Percentiles rank a stretch among this genome's conserved stretches.
phyloP scores from a whole-genome alignment of 2,329 filamentous ascomycete genomes.

The Scorias spongiosa region DNA sequence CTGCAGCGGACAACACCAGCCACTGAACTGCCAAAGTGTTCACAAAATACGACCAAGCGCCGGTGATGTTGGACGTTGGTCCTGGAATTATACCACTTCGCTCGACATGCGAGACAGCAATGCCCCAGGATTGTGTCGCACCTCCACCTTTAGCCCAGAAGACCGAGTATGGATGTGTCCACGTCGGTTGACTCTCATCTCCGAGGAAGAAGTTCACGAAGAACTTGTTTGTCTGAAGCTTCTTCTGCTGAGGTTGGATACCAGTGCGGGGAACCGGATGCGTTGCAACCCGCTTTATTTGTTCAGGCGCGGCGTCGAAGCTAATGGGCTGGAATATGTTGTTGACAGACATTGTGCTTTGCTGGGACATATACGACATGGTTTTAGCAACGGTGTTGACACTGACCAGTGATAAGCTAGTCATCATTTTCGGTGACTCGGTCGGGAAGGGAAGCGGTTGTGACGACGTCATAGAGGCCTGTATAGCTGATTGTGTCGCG shows the following conservation, averaged over 20 bases:
- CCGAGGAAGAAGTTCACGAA: slow-evolving; percentile 63
- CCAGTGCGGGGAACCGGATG: slow-evolving; percentile 27
- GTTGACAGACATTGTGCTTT: slow-evolving; percentile 5
- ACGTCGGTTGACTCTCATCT: slow-evolving; percentile 52
- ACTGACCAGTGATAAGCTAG: slow-evolving; percentile 16
- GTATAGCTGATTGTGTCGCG: not conserved
- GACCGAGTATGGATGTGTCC: slow-evolving; percentile 47
- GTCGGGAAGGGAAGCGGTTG: slow-evolving; percentile 18
- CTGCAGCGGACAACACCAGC: slow-evolving; percentile 61
- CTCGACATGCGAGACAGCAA: slow-evolving; percentile 63
- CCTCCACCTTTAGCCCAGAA: slow-evolving; percentile 33
- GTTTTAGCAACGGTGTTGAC: slow-evolving; percentile 6
- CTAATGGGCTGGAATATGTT: slow-evolving; percentile 29
- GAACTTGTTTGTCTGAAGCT: slow-evolving; percentile 58
- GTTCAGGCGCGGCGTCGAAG: slow-evolving; percentile 24
- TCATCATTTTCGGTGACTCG: slow-evolving; percentile 3
- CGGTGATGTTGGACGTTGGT: slow-evolving; percentile 24
- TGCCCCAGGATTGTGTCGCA: slow-evolving; percentile 55
- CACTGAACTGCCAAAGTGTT: slow-evolving; percentile 74
- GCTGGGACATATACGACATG: not conserved
- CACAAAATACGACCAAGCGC: slow-evolving; percentile 52
- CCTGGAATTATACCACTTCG: slow-evolving; percentile 39
- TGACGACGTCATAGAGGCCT: slow-evolving; percentile 12
- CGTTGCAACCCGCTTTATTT: slow-evolving; percentile 23
- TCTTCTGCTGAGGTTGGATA: slow-evolving; percentile 23